Conservation (phyloP, 768 basidiomycete species). For the Suillus variegatus region DNA sequence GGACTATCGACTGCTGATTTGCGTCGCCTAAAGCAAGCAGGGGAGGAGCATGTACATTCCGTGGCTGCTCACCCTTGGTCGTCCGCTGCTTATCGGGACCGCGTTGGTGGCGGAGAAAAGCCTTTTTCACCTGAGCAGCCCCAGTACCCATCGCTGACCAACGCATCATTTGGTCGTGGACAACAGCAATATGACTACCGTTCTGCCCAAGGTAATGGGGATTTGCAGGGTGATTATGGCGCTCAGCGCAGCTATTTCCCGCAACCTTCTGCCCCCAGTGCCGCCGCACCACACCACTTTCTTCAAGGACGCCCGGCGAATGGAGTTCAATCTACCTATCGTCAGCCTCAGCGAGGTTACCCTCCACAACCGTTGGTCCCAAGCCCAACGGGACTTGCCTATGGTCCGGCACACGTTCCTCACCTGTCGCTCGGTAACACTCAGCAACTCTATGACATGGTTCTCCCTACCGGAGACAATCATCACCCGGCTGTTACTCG, state of each 20-base stretch:
- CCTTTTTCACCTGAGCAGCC: conserved; percentile 46
- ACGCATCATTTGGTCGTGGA: conserved; percentile 50
- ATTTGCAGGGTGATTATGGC: conserved; percentile 53
- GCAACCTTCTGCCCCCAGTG: conserved; percentile 39
- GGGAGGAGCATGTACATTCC: conserved; percentile 41
- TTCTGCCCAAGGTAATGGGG: conserved; percentile 33
- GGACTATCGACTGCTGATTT: conserved; percentile 74
- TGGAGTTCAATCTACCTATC: conserved; percentile 52
- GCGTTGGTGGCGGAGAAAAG: conserved; percentile 38
- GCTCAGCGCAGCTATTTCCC: conserved; percentile 56
- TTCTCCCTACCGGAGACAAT: conserved; percentile 52
- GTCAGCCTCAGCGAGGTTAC: conserved; percentile 59
- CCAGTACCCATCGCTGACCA: conserved; percentile 68
- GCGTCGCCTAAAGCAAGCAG: conserved; percentile 72
- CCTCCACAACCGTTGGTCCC: conserved; percentile 59
- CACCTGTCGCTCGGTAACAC: conserved; percentile 73
- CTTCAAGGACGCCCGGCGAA: conserved; percentile 55
- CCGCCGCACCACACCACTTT: conserved; percentile 46
- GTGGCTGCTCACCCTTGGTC: conserved; percentile 51
- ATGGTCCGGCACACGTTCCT: conserved; percentile 55
- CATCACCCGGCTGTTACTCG: conserved; percentile 69
- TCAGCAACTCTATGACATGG: conserved; percentile 82
- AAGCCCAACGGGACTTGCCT: conserved; percentile 55
- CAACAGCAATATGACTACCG: conserved; percentile 56
- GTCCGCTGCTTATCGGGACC: conserved; percentile 51